A percentile compares a stretch with the other conserved stretches of the same genome.
Conservation (phyloP, 2,329 filamentous ascomycete genomes). For the Aspergillus sp. region DNA sequence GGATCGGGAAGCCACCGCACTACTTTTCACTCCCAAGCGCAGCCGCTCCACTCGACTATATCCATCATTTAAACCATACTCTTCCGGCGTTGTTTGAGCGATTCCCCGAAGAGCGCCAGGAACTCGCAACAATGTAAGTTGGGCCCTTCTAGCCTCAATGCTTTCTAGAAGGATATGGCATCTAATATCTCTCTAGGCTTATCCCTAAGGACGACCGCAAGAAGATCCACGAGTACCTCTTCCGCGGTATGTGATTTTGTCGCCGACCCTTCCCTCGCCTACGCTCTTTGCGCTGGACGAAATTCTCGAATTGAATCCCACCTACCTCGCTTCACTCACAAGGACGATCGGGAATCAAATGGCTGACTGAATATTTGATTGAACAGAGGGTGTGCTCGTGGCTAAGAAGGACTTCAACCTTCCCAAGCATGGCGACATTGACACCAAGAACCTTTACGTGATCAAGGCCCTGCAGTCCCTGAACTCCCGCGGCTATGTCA, state of each 20-base stretch:
- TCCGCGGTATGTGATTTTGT: slow-evolving; percentile 65
- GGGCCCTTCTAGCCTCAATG: not conserved
- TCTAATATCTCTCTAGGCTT: slow-evolving; percentile 62
- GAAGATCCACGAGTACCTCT: slow-evolving; percentile 99
- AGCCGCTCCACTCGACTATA: slow-evolving; percentile 33
- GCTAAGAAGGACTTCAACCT: slow-evolving; percentile 99
- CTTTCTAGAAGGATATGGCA: not conserved
- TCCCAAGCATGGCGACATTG: slow-evolving; percentile 95
- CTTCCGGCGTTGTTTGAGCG: slow-evolving; percentile 49
- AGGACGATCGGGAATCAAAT: slow-evolving; percentile 14
- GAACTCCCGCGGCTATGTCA: slow-evolving; percentile 96
- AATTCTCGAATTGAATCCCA: not conserved
- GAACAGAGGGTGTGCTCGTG: slow-evolving; percentile 76
- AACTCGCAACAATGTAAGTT: slow-evolving; percentile 55
- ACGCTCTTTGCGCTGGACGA: not conserved
- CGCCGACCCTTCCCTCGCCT: slow-evolving; percentile 18
- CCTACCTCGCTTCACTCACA: not conserved
- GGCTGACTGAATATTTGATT: slow-evolving; percentile 16
- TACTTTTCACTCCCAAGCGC: slow-evolving; percentile 35
- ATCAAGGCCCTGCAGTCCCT: slow-evolving; percentile 99
- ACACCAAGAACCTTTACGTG: slow-evolving; percentile 98
- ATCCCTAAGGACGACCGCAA: slow-evolving; percentile 99
- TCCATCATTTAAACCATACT: slow-evolving; percentile 37
- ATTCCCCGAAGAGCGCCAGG: slow-evolving; percentile 54
- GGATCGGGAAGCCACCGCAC: slow-evolving; percentile 25